Base-by-base conservation (phyloP, 331 rosid species). In the Malus hybrid region DNA sequence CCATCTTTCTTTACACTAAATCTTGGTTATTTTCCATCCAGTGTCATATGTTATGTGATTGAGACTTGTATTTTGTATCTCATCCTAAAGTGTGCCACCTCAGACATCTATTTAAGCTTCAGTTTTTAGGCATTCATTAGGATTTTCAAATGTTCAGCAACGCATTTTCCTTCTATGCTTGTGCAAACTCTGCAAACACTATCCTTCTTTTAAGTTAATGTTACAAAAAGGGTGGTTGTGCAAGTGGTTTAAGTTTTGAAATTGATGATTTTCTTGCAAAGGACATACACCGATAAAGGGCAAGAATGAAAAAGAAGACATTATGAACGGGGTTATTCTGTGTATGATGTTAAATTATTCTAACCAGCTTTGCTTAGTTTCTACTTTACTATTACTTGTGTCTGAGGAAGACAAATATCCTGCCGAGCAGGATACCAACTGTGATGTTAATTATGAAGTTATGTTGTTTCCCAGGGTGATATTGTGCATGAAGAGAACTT, bases 401-500 rank as follows among this genome's bases (percentile, higher is more conserved):
- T 9, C 22, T 3, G 36, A 27, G 4, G 32, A 46, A 16, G 60
- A 69, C 24, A 27, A 44, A 46, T 3, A 46, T 46, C 34, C 34
- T 69, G 52, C 31, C 5, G 32, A 44, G 71, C 7, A 20, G n/a
- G 71, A 67, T 67, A 11, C 18, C 6, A 22, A 4, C 6, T 16
- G 11, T 67, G 13, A 20, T 22, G 55, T 66, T 42, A 67, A 11
- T 69, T 48, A 33, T 24, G 16, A 42, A 69, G 19, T 69, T 50
- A 14, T 69, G 31, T 60, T 69, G 24, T 74, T 79, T 67, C 82
- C 79, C 85, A 88, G 98, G 87, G 80, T 78, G 82, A 70, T 77
- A 78, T 39, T 67, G 78, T 48, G 50, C 82, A 52, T 57, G 85
- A 73, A 36, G 85, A 87, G 34, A 79, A 76, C 65, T 74, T 55